Percentiles rank a stretch among this genome's conserved stretches.
These are phyloP conservation scores for Plenodomus biglobosus DNA, from an alignment of 2,329 filamentous ascomycete genomes.

Conservation along the genomic window DNA sequence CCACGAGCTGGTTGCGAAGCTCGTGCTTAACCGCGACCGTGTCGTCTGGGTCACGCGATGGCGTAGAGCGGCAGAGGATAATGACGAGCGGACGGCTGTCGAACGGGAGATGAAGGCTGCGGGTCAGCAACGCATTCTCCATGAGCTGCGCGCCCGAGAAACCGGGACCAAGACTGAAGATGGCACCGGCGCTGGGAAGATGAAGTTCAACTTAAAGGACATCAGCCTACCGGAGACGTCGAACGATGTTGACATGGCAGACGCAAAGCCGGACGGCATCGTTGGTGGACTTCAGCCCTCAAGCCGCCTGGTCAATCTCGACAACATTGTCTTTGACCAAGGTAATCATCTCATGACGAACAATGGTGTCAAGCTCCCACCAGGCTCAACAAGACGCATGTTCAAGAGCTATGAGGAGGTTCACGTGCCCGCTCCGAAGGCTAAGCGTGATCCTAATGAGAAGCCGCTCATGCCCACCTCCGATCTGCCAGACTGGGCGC, in stretches of 20 bases:
- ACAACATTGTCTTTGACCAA: conserved; percentile 95
- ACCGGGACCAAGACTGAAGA: conserved; percentile 57
- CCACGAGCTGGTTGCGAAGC: conserved; percentile 85
- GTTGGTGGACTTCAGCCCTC: conserved; percentile 87
- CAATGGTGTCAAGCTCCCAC: conserved; percentile 86
- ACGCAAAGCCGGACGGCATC: conserved; percentile 53
- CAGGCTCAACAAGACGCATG: conserved; percentile 90
- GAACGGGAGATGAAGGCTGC: conserved; percentile 91
- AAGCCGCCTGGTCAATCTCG: conserved; percentile 83
- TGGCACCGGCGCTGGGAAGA: conserved; percentile 68
- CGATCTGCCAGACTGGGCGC: conserved; percentile 91
- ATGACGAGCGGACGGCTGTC: conserved; percentile 69
- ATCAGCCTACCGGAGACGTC: conserved; percentile 69
- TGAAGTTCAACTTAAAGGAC: conserved; percentile 84
- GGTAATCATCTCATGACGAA: conserved; percentile 99
- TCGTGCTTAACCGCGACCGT: conserved; percentile 90
- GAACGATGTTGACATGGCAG: conserved; percentile 49
- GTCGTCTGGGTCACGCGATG: conserved; percentile 93
- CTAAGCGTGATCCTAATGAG: conserved; percentile 78
- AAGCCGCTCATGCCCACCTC: conserved; percentile 75
- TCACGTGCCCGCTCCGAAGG: conserved; percentile 91
- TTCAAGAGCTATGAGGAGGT: conserved; percentile 99
- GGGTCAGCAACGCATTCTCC: conserved; percentile 81
- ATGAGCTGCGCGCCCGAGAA: conserved; percentile 78
- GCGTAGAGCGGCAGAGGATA: conserved; percentile 77